These are phyloP conservation scores for Pseudocercospora pini-densiflorae DNA, from an alignment of 2,329 filamentous ascomycete genomes.

Conservation along the genomic window DNA sequence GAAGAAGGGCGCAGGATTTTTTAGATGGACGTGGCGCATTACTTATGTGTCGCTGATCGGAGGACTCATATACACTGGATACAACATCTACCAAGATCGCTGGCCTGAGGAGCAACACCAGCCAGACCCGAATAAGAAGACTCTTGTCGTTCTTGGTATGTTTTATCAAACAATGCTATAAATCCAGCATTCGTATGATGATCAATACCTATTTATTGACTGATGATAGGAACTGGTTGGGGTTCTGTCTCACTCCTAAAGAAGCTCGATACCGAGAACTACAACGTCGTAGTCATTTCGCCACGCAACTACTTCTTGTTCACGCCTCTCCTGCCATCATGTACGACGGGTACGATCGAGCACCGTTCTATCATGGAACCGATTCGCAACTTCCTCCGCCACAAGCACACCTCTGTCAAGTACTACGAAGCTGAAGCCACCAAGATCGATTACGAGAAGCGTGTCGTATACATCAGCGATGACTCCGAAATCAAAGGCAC, in stretches of 20 bases:
- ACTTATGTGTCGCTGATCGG: constrained; percentile 76
- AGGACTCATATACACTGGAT: constrained; percentile 72
- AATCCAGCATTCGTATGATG: no score
- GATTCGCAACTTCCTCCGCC: constrained; percentile 90
- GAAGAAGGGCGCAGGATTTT: constrained; percentile 66
- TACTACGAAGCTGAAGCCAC: constrained; percentile 98
- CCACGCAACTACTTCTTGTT: constrained; percentile 99
- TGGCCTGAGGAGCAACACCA: constrained; percentile 79
- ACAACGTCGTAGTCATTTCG: constrained; percentile 94
- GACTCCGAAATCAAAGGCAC: constrained; percentile 91
- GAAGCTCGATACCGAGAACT: constrained; percentile 98
- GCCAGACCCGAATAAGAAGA: constrained; percentile 92
- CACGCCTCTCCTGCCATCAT: constrained; percentile 94
- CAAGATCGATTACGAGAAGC: constrained; percentile 91
- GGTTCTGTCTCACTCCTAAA: constrained; percentile 94
- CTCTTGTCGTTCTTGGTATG: constrained; percentile 88
- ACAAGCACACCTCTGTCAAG: constrained; percentile 91
- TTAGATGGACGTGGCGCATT: constrained; percentile 83
- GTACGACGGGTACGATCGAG: constrained; percentile 96
- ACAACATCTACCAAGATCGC: constrained; percentile 80
- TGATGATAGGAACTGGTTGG: constrained; percentile 82
- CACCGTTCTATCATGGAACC: constrained; percentile 99
- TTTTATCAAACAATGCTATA: not conserved
- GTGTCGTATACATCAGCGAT: constrained; percentile 86
- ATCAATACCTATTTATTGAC: constrained; percentile 21